Percentiles rank a stretch among this genome's conserved stretches.
Conservation (phyloP, 2,329 filamentous ascomycete genomes). For the Aspergillus puulaauensis region DNA sequence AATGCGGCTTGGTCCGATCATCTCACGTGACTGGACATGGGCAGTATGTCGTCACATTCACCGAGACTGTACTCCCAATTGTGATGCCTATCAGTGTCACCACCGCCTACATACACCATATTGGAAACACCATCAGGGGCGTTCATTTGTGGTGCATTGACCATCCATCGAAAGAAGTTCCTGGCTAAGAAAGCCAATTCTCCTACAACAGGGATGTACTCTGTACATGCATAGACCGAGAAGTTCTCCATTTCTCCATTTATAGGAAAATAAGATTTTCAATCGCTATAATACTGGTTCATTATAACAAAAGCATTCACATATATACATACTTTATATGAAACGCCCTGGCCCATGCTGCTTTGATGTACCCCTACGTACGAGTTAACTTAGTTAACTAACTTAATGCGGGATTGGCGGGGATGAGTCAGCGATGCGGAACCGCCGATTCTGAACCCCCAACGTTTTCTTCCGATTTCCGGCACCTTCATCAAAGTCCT, state of each 20-base stretch:
- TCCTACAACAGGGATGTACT: not conserved
- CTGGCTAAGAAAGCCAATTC: not conserved
- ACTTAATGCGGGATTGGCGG: not conserved
- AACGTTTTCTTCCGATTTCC: slow-evolving; percentile 40
- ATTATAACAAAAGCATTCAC: not conserved
- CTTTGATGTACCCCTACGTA: too few relatives aligned
- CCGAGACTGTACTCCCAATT: not conserved
- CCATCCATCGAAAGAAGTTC: too few relatives aligned
- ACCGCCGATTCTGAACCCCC: slow-evolving; percentile 24
- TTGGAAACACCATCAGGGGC: too few relatives aligned
- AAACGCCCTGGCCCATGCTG: too few relatives aligned
- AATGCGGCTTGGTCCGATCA: slow-evolving; percentile 10
- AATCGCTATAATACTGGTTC: not conserved
- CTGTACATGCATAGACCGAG: not conserved
- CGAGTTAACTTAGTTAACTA: too few relatives aligned
- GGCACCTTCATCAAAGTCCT: slow-evolving; percentile 28
- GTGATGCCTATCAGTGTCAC: not conserved
- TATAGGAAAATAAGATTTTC: not conserved
- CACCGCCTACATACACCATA: too few relatives aligned
- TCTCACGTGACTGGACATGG: not conserved
- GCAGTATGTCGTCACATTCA: too few relatives aligned
- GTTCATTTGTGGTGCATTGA: too few relatives aligned
- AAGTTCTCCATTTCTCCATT: not conserved
- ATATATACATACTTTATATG: not conserved
- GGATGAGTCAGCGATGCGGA: slow-evolving; percentile 10